A percentile compares a stretch with the other conserved stretches of the same genome.
Conservation (phyloP, 139 green algal genomes). For the Marvania coccoides region DNA sequence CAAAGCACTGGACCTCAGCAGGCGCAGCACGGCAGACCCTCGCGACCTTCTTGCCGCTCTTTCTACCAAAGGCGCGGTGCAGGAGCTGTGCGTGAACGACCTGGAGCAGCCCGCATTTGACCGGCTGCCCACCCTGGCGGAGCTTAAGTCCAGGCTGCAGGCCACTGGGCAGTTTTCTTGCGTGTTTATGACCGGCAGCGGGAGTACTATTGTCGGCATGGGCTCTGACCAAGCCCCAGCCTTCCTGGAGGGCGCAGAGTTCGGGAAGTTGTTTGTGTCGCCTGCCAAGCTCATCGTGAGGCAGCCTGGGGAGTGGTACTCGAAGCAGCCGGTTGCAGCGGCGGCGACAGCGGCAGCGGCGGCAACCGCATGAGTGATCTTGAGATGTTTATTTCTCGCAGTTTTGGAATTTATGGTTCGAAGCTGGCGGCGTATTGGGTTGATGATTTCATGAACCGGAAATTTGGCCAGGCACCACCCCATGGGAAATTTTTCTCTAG, state of each 20-base stretch:
- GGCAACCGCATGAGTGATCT: background rate
- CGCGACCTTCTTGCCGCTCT: constrained; percentile 60
- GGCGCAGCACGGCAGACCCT: constrained; percentile 69
- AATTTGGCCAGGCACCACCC: no score
- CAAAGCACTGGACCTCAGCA: constrained; percentile 80
- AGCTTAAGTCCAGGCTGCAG: constrained; percentile 73
- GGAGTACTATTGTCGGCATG: constrained; percentile 81
- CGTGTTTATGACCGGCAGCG: constrained; percentile 98
- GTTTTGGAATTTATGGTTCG: background rate
- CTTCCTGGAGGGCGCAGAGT: constrained; percentile 46
- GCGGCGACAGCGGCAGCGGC: background rate
- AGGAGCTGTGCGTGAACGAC: constrained; percentile 80
- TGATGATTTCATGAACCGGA: no score
- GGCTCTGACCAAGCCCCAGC: constrained; percentile 43
- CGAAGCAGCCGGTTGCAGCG: background rate
- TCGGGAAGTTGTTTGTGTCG: constrained; percentile 66
- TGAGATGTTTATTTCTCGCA: no score
- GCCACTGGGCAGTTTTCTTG: constrained; percentile 43
- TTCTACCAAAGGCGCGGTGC: constrained; percentile 10
- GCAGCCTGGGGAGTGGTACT: constrained; percentile 61
- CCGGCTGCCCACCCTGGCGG: constrained; percentile 69
- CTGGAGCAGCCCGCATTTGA: constrained; percentile 92
- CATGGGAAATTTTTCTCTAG: no score
- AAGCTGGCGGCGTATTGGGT: no score
- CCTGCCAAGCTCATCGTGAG: constrained; percentile 65